Conservation (phyloP, 2,329 filamentous ascomycete species). For the Penicillium sclerotigenum region DNA sequence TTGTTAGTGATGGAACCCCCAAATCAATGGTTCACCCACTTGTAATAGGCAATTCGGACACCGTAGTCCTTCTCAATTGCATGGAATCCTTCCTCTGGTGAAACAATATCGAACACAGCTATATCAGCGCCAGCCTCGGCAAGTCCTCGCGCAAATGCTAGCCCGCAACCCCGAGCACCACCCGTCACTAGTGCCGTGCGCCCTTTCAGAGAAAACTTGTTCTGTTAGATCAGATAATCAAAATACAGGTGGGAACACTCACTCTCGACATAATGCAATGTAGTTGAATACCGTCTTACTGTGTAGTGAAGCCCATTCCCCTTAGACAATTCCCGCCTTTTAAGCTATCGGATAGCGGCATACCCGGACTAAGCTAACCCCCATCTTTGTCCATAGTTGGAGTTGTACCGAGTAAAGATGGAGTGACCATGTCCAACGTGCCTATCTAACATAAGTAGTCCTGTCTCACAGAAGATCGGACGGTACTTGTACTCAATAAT, state of each 20-base stretch:
- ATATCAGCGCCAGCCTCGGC: slow-evolving; percentile 48
- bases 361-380: slow-evolving; percentile 9
- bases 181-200: slow-evolving; percentile 49
- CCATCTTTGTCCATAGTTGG: slow-evolving; percentile 16
- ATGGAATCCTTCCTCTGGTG: slow-evolving; percentile 39
- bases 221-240: background rate
- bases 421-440: background rate
- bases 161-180: slow-evolving; percentile 47
- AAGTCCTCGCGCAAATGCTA: slow-evolving; percentile 46
- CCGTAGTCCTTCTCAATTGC: slow-evolving; percentile 42
- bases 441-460: slow-evolving; percentile 12
- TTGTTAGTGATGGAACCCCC: background rate
- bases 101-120: slow-evolving; percentile 48
- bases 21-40: slow-evolving; percentile 12
- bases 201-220: slow-evolving; percentile 50
- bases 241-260: background rate
- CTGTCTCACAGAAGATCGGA: background rate
- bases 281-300: background rate
- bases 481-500: background rate
- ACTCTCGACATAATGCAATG: slow-evolving; percentile 25
- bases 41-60: slow-evolving; percentile 45
- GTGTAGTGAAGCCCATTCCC: background rate
- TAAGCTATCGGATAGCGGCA: slow-evolving; percentile 7
- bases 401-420: background rate
- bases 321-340: slow-evolving; percentile 5